These are phyloP conservation scores for Fonsecaea monophora DNA, from an alignment of 2,329 filamentous ascomycete species.

Conservation along the genomic window DNA sequence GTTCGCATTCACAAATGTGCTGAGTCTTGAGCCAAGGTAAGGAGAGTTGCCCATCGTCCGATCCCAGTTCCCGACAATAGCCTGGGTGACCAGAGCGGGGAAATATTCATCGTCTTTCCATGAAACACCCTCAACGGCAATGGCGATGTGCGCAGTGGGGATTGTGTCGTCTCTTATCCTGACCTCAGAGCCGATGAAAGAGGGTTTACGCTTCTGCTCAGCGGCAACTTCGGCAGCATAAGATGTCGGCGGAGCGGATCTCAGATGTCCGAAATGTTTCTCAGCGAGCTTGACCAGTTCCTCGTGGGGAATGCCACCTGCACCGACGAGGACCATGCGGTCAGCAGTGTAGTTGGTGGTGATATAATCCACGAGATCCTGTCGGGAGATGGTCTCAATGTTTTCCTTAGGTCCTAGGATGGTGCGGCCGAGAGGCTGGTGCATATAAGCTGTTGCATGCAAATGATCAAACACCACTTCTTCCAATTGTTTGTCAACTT, in stretches of 20 bases:
- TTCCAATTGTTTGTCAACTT: slow-evolving; percentile 99
- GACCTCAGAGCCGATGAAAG: slow-evolving; percentile 96
- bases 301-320: slow-evolving; percentile 91
- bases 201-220: slow-evolving; percentile 81
- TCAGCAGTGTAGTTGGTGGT: slow-evolving; percentile 99
- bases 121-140: slow-evolving; percentile 98
- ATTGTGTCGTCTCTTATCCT: slow-evolving; percentile 95
- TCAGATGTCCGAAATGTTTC: slow-evolving; percentile 87
- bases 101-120: slow-evolving; percentile 99
- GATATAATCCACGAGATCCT: slow-evolving; percentile 94
- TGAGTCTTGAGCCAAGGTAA: slow-evolving; percentile 98
- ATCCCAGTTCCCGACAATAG: slow-evolving; percentile 99
- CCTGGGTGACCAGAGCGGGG: slow-evolving; percentile 95
- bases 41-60: slow-evolving; percentile 97
- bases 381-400: slow-evolving; percentile 92
- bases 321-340: slow-evolving; percentile 97
- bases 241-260: slow-evolving; percentile 75
- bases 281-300: slow-evolving; percentile 95
- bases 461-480: slow-evolving; percentile 99
- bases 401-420: slow-evolving; percentile 98
- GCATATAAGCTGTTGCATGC: slow-evolving; percentile 96
- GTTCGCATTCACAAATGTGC: slow-evolving; percentile 90
- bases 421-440: slow-evolving; percentile 93
- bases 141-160: slow-evolving; percentile 94
- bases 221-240: slow-evolving; percentile 74